phyloP scores from a whole-genome alignment of 2,329 filamentous ascomycete species.

The Arthrocladium fulminans region DNA sequence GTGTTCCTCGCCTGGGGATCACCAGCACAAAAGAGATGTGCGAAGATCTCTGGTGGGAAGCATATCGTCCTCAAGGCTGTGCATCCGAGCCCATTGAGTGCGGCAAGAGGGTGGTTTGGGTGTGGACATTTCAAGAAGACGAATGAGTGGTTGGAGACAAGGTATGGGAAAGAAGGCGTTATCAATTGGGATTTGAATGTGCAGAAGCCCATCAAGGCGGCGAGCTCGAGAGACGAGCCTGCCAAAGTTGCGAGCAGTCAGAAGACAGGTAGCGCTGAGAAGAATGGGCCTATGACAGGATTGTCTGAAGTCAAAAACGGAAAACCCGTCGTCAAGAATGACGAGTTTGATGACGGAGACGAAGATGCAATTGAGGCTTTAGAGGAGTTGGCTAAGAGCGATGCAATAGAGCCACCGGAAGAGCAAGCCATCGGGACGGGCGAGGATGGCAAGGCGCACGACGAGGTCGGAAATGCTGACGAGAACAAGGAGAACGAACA shows the following conservation, averaged over 20 bases:
- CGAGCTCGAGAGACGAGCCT: constrained; percentile 8
- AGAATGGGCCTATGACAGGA: constrained; percentile 3
- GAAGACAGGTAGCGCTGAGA: constrained; percentile 10
- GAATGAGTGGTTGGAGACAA: constrained; percentile 71
- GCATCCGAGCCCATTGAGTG: constrained; percentile 90
- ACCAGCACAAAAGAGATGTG: constrained; percentile 70
- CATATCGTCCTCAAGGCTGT: constrained; percentile 80
- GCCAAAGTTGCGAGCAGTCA: constrained; percentile 12
- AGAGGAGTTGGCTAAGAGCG: constrained; percentile 28
- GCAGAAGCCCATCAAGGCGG: constrained; percentile 17
- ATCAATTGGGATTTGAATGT: constrained; percentile 73
- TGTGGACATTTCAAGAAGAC: constrained; percentile 72
- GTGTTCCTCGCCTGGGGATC: constrained; percentile 93
- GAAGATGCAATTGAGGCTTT: constrained; percentile 35
- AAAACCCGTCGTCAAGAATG: constrained; percentile 13
- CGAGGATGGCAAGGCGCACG: constrained; percentile 4
- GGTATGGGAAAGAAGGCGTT: constrained; percentile 69
- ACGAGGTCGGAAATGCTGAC: neutral
- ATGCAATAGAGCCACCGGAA: constrained; percentile 17
- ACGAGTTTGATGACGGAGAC: constrained; percentile 30
- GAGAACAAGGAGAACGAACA: constrained; percentile 1
- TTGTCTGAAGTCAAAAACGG: constrained; percentile 8
- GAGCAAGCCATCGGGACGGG: constrained; percentile 28
- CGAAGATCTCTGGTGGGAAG: constrained; percentile 53
- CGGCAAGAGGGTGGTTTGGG: constrained; percentile 69